A percentile compares a stretch with the other conserved stretches of the same genome.
phyloP scores from a whole-genome alignment of 1,139 yeast species.

The Saccharomyces hybrid region DNA sequence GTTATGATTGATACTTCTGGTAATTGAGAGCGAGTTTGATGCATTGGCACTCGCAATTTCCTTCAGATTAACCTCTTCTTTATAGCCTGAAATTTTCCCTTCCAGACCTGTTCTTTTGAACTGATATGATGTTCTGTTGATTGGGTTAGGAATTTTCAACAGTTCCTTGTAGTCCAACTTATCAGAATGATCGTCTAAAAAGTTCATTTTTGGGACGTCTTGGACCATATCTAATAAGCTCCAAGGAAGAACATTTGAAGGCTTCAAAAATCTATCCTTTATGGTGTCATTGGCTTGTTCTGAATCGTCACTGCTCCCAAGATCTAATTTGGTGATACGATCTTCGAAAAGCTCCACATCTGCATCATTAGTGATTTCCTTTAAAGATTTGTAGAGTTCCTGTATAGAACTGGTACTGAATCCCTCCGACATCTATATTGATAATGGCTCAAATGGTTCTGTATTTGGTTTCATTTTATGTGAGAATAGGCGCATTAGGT shows the following conservation, averaged over 20 bases:
- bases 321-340: neutral
- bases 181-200: constrained; percentile 23
- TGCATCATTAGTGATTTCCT: constrained; percentile 18
- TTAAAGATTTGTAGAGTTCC: constrained; percentile 18
- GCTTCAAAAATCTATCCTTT: constrained; percentile 19
- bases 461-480: neutral
- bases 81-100: constrained; percentile 57
- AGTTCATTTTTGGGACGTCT: constrained; percentile 19
- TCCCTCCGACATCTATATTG: constrained; percentile 5
- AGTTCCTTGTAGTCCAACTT: constrained; percentile 37
- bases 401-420: constrained; percentile 13
- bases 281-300: neutral
- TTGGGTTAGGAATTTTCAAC: constrained; percentile 44
- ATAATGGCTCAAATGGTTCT: neutral
- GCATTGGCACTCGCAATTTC: constrained; percentile 51
- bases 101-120: constrained; percentile 67
- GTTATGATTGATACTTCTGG: constrained; percentile 58
- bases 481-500: neutral
- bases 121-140: constrained; percentile 50
- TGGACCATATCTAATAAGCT: constrained; percentile 29
- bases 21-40: constrained; percentile 64
- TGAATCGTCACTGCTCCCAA: neutral
- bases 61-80: constrained; percentile 47
- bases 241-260: constrained; percentile 27
- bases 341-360: constrained; percentile 20